phyloP scores from a whole-genome alignment of 2,329 filamentous ascomycete genomes.

The Xylariaceae sp. region DNA sequence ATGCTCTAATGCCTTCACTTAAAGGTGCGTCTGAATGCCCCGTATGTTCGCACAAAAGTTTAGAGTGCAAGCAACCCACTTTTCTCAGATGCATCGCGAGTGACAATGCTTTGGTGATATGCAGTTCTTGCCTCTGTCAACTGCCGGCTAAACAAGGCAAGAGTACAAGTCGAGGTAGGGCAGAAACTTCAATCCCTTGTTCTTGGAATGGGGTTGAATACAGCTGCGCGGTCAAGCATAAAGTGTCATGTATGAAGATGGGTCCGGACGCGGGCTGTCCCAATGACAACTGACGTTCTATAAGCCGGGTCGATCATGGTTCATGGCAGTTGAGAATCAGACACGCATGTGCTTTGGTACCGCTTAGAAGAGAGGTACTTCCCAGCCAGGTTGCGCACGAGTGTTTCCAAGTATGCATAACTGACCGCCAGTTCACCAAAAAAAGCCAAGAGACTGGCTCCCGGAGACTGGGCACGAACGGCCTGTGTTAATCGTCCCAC shows the following conservation, averaged over 20 bases:
- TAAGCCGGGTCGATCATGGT: conserved; percentile 39
- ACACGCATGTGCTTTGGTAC: conserved; percentile 28
- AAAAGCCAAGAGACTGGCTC: conserved; percentile 27
- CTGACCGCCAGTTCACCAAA: conserved; percentile 50
- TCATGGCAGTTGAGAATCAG: conserved; percentile 37
- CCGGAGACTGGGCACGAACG: conserved; percentile 28
- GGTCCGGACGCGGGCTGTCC: conserved; percentile 22
- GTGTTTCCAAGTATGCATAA: conserved; percentile 31
- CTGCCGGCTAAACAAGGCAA: too few relatives aligned
- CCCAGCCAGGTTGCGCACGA: conserved; percentile 20
- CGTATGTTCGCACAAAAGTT: too few relatives aligned
- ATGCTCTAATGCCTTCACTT: too few relatives aligned
- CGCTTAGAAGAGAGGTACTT: conserved; percentile 23
- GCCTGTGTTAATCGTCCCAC: conserved; percentile 15
- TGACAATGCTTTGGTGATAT: too few relatives aligned
- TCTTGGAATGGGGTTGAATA: too few relatives aligned
- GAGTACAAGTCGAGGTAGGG: too few relatives aligned
- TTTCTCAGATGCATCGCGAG: too few relatives aligned
- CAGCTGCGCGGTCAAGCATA: conserved; percentile 17
- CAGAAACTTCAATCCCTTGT: too few relatives aligned
- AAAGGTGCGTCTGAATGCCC: too few relatives aligned
- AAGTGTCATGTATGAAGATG: conserved; percentile 28
- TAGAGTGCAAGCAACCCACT: too few relatives aligned
- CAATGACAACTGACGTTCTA: conserved; percentile 18
- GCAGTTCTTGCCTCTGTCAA: too few relatives aligned